Percentiles rank a stretch among this genome's conserved stretches.
phyloP scores from a whole-genome alignment of 257 asterid species.

The Capsicum pubescens region DNA sequence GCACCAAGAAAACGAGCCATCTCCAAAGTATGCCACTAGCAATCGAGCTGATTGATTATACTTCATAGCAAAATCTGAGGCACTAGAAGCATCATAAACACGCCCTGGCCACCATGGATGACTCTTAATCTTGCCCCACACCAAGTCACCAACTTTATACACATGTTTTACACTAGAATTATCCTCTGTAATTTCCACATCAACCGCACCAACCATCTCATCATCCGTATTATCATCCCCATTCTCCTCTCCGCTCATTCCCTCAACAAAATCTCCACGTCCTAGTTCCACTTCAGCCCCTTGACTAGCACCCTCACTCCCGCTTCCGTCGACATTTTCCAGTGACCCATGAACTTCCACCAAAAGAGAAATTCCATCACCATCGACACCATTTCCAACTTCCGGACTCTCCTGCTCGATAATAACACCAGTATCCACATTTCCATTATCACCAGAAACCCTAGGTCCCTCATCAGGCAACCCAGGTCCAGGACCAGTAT shows the following conservation, averaged over 20 bases:
- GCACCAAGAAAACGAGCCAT: conserved; percentile 81
- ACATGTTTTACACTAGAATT: conserved; percentile 25
- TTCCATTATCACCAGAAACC: conserved; percentile 24
- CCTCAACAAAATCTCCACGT: background rate
- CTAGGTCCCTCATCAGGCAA: background rate
- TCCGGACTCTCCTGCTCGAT: background rate
- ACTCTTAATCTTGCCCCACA: conserved; percentile 82
- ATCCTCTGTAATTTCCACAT: conserved; percentile 30
- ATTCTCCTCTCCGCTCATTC: background rate
- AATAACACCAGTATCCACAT: background rate
- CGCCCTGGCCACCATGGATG: conserved; percentile 98
- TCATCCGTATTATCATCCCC: background rate
- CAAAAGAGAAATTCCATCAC: conserved; percentile 23
- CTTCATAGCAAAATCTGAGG: conserved; percentile 62
- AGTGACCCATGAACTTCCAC: conserved; percentile 10
- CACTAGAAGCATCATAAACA: conserved; percentile 63
- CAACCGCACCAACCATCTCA: conserved; percentile 15
- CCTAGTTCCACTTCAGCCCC: background rate
- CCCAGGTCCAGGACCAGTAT: background rate
- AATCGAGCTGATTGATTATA: conserved; percentile 52
- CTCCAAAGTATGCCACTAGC: conserved; percentile 82
- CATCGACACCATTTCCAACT: background rate
- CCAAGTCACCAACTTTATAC: conserved; percentile 77
- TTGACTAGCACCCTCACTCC: background rate
- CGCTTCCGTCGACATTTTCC: conserved; percentile 12